Conservation (phyloP, 1,139 yeast genomes). For the Candida sp. region DNA sequence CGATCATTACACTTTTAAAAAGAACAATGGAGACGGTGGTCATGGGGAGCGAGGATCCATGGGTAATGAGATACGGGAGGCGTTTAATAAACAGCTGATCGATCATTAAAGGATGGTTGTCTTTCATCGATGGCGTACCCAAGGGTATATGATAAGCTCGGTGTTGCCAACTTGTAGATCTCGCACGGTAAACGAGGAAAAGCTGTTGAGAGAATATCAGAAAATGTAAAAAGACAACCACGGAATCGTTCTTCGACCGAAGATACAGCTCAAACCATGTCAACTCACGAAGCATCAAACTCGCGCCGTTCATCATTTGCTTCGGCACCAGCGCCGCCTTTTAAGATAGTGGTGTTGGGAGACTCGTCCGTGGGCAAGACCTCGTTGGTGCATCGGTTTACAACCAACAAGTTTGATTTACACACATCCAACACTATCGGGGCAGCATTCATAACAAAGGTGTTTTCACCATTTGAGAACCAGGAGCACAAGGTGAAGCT, state of each 20-base stretch:
- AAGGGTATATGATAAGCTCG: not conserved
- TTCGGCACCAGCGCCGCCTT: slow-evolving; percentile 21
- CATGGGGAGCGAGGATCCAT: too few relatives aligned
- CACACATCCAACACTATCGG: slow-evolving; percentile 50
- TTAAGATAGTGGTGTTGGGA: slow-evolving; percentile 48
- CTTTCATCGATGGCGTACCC: too few relatives aligned
- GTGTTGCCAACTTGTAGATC: not conserved
- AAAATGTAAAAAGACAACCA: not conserved
- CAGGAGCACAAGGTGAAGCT: slow-evolving; percentile 30
- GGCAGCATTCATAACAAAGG: slow-evolving; percentile 51
- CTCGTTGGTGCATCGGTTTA: slow-evolving; percentile 47
- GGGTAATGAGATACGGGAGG: too few relatives aligned
- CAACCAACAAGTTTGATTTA: slow-evolving; percentile 37
- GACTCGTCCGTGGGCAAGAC: slow-evolving; percentile 55
- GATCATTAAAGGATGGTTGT: too few relatives aligned
- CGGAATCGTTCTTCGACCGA: too few relatives aligned
- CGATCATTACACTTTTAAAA: not conserved
- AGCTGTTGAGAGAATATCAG: not conserved
- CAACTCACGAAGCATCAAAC: not conserved
- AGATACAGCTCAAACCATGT: too few relatives aligned
- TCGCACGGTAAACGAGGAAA: not conserved
- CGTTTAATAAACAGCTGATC: too few relatives aligned
- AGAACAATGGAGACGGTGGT: too few relatives aligned
- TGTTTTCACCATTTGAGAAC: slow-evolving; percentile 21
- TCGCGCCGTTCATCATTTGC: slow-evolving; percentile 3